Evolutionary conservation across 768 basidiomycete genomes (phyloP), one percentile per base, ranked within the genome.

Genomic region (Rhizopogon vesiculosus): DNA sequence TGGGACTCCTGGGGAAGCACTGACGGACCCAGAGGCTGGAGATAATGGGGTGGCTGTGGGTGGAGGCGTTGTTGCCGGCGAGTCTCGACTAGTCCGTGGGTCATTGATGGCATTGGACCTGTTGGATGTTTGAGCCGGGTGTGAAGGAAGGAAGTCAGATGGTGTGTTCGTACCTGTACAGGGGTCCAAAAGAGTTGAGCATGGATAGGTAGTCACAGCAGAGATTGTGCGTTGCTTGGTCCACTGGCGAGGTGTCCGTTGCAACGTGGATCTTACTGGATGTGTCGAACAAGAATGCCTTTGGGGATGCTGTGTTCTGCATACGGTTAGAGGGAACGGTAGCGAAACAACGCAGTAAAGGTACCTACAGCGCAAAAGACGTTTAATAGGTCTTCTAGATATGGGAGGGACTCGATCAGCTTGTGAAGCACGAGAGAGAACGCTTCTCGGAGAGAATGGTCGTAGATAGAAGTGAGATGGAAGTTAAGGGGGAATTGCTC

Each of bases 231-330:
- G 91, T 94, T 4, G 86, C 85, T 55, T 86, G 81, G 66, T 98
- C 94, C 28, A 96, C 90, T 5, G 94, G 92, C 0, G 91, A 92
- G 16, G 87, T 86, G 64, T 98, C 96, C 10, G 94, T 94, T 10
- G 94, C 94, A n/a, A 98, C 79, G 65, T 95, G 94, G 28, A 97
- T 74, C 48, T 91, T 80, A 22, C 92, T 93, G 4, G 78, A 78
- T 16, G 83, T 85, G 65, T 98, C 95, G 62, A 96, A 98, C 13
- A 98, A 72, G 66, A 95, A 98, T 0, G 93, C 91, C 68, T 98
- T 98, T 39, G 91, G 86, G 31, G 94, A 89, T 64, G 91, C 90
- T 2, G 91, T 94, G 58, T 93, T 93, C 93, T 96, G 61, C 16
- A 50, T 15, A 4, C 33, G 12, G 42, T 50, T 25, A 60, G 42